Conservation (phyloP, 2,329 filamentous ascomycete genomes). For the Cladophialophora carrionii region DNA sequence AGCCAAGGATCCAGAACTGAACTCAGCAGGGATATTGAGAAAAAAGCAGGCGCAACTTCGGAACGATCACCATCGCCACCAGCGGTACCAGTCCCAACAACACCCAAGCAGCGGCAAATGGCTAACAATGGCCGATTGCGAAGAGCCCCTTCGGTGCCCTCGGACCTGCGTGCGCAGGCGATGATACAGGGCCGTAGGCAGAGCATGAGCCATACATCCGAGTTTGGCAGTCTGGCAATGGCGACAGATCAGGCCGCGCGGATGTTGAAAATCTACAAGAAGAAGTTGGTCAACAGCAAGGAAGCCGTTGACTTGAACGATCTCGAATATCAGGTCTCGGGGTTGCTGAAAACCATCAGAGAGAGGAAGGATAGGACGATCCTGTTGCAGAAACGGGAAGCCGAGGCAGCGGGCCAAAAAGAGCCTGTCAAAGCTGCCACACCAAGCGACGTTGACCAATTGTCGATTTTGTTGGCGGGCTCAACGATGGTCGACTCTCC, state of each 20-base stretch:
- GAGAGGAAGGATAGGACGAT: conserved; percentile 40
- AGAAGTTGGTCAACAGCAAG: conserved; percentile 51
- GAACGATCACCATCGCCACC: conserved; percentile 36
- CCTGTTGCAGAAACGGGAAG: background rate
- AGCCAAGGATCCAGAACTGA: conserved; percentile 37
- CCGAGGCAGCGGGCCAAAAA: background rate
- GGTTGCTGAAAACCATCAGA: conserved; percentile 51
- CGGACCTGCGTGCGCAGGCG: conserved; percentile 55
- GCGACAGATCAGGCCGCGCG: conserved; percentile 63
- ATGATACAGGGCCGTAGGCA: conserved; percentile 42
- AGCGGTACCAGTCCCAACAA: conserved; percentile 26
- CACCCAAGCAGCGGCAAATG: conserved; percentile 41
- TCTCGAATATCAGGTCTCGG: conserved; percentile 60
- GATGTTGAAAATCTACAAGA: conserved; percentile 61
- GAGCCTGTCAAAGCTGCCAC: conserved; percentile 22
- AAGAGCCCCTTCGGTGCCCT: conserved; percentile 43
- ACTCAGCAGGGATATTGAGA: conserved; percentile 20
- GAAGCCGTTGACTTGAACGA: conserved; percentile 57
- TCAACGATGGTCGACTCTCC: conserved; percentile 24
- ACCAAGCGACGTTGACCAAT: conserved; percentile 29
- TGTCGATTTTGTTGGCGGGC: conserved; percentile 29
- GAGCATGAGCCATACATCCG: conserved; percentile 41
- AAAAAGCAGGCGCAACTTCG: conserved; percentile 3
- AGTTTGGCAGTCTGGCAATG: conserved; percentile 54
- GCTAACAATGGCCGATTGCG: conserved; percentile 48